A percentile compares a stretch with the other conserved stretches of the same genome.
These are phyloP conservation scores for Solanum sitiens DNA, from an alignment of 257 asterid genomes.

Conservation along the genomic window DNA sequence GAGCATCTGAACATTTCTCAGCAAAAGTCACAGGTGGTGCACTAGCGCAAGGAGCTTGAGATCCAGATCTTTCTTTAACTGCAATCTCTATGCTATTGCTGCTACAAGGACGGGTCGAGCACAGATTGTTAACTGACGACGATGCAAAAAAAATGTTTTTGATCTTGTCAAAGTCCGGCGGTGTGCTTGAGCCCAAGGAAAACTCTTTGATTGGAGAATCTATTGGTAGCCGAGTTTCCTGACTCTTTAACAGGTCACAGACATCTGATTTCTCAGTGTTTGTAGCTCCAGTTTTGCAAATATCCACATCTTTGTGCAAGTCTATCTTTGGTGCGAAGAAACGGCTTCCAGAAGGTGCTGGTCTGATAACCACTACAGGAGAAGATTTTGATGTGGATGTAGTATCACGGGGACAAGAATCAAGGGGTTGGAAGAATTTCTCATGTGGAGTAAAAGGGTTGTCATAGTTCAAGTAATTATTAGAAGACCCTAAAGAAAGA, in stretches of 20 bases:
- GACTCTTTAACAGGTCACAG: conserved; percentile 14
- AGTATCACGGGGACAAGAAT: conserved; percentile 24
- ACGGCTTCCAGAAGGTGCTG: conserved; percentile 37
- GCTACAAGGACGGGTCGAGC: conserved; percentile 14
- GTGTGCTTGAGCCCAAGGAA: conserved; percentile 17
- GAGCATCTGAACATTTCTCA: conserved; percentile 41
- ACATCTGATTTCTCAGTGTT: conserved; percentile 15
- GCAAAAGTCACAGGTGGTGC: conserved; percentile 23
- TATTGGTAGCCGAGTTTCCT: conserved; percentile 19
- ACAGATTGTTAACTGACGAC: not conserved
- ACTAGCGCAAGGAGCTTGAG: conserved; percentile 25
- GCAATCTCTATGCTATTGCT: conserved; percentile 12
- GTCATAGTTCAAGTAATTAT: conserved; percentile 13
- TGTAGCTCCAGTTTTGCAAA: conserved; percentile 17
- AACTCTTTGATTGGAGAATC: conserved; percentile 19
- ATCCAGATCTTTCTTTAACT: conserved; percentile 17
- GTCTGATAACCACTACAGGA: conserved; percentile 63
- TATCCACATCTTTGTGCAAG: conserved; percentile 18
- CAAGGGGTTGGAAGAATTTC: conserved; percentile 19
- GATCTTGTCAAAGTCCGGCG: conserved; percentile 19
- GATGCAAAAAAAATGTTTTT: not conserved
- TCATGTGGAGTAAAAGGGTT: conserved; percentile 18
- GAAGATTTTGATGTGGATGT: conserved; percentile 37
- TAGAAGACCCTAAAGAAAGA: conserved; percentile 14
- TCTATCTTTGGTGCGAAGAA: conserved; percentile 6